phyloP scores from a whole-genome alignment of 441 rosid genomes.

The Mallotus japonicus region DNA sequence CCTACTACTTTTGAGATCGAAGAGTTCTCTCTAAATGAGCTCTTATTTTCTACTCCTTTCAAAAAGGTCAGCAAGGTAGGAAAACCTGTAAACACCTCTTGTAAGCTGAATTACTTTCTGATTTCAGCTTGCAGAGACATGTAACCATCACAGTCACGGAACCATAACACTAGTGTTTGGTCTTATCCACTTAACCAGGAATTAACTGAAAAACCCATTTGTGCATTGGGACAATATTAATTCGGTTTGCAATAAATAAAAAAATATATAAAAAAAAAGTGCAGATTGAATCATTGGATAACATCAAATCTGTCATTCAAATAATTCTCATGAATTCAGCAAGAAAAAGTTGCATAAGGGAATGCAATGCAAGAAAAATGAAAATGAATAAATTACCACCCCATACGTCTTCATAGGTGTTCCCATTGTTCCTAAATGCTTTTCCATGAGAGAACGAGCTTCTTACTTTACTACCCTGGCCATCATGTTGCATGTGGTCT shows the following conservation, averaged over 20 bases:
- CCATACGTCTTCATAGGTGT: constrained; percentile 36
- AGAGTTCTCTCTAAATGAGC: too few species aligned
- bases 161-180: too few species aligned
- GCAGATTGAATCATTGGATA: neutral
- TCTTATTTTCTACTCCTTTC: too few species aligned
- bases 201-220: neutral
- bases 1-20: too few species aligned
- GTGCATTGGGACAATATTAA: neutral
- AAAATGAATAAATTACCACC: constrained; percentile 43
- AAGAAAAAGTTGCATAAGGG: neutral
- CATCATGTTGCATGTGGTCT: constrained; percentile 32
- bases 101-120: too few species aligned
- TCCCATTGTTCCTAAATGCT: constrained; percentile 24
- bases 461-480: constrained; percentile 35
- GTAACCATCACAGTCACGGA: too few species aligned
- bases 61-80: too few species aligned
- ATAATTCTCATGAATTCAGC: neutral
- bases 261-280: neutral
- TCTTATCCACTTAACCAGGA: constrained; percentile 6
- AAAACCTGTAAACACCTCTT: too few species aligned
- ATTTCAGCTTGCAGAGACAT: too few species aligned
- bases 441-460: constrained; percentile 31
- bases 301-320: neutral
- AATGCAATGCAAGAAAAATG: neutral
- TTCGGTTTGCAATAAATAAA: neutral